Evolutionary conservation across 192 early-diverging fungal species (phyloP).

Genomic region (Jimgerdemannia lactiflua): DNA sequence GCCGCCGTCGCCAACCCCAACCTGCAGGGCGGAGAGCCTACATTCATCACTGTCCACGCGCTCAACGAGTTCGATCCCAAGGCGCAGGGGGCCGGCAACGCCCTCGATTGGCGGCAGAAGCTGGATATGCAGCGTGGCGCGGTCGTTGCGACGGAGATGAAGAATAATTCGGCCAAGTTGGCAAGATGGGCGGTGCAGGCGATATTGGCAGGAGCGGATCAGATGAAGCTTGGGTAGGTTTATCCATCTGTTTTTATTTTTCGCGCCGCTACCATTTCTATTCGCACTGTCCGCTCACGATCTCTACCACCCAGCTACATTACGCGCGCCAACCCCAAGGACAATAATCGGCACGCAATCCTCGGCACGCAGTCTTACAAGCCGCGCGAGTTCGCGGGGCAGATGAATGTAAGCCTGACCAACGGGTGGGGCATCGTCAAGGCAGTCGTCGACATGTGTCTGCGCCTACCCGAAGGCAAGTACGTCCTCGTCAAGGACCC

Average conservation of each 20-base stretch:
- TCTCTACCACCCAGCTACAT: constrained; percentile 43
- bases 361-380: constrained; percentile 83
- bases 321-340: constrained; percentile 71
- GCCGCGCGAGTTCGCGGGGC: constrained; percentile 85
- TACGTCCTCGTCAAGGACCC: constrained; percentile 96
- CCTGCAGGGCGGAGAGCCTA: constrained; percentile 47
- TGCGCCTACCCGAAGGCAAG: constrained; percentile 87
- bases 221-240: constrained; percentile 76
- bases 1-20: constrained; percentile 37
- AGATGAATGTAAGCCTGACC: constrained; percentile 82
- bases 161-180: constrained; percentile 95
- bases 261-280: constrained; percentile 21
- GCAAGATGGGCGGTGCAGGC: constrained; percentile 95
- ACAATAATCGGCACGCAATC: constrained; percentile 76
- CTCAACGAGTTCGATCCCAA: constrained; percentile 93
- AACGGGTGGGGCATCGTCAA: constrained; percentile 97
- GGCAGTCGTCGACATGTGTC: constrained; percentile 86
- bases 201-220: constrained; percentile 83
- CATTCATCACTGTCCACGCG: constrained; percentile 68
- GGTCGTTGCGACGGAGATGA: constrained; percentile 95
- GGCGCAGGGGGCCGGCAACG: constrained; percentile 81
- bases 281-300: background rate
- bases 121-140: constrained; percentile 95
- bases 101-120: constrained; percentile 92
- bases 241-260: too few relatives aligned